Evolutionary conservation across 345 rosid genomes (phyloP).

Genomic region (Gossypium thurberi): DNA sequence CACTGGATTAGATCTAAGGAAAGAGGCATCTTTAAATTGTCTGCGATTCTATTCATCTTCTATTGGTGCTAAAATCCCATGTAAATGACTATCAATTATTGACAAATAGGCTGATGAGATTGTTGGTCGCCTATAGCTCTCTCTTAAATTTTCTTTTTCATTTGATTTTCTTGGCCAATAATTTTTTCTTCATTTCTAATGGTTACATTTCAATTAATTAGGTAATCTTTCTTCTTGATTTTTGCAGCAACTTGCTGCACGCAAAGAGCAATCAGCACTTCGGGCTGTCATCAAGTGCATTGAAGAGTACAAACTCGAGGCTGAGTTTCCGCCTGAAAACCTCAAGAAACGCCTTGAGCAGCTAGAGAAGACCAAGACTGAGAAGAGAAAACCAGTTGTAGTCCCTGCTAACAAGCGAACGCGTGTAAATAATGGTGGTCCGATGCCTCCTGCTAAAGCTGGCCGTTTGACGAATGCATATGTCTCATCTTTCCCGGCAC

Average conservation of each 20-base stretch:
- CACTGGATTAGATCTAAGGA: too few species aligned
- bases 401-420: conserved; percentile 94
- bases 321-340: conserved; percentile 86
- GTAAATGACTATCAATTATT: too few species aligned
- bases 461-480: conserved; percentile 90
- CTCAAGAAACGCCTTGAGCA: conserved; percentile 96
- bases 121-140: too few species aligned
- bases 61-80: too few species aligned
- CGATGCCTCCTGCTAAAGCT: conserved; percentile 99
- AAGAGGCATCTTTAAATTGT: too few species aligned
- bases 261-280: conserved; percentile 97
- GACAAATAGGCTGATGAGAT: too few species aligned
- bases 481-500: conserved; percentile 85
- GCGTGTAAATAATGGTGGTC: conserved; percentile 78
- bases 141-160: too few species aligned
- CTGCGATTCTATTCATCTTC: too few species aligned
- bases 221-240: neutral
- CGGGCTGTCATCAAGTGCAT: conserved; percentile 88
- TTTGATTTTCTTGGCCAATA: too few species aligned
- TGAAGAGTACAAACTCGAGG: conserved; percentile 90
- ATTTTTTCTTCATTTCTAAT: neutral
- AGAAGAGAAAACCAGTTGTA: conserved; percentile 77
- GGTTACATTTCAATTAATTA: neutral
- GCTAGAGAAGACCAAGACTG: conserved; percentile 84
- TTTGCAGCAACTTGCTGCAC: conserved; percentile 65